A percentile compares a stretch with the other conserved stretches of the same genome.
Conservation (phyloP, 306 rosid species). For the Cicer arietinum region DNA sequence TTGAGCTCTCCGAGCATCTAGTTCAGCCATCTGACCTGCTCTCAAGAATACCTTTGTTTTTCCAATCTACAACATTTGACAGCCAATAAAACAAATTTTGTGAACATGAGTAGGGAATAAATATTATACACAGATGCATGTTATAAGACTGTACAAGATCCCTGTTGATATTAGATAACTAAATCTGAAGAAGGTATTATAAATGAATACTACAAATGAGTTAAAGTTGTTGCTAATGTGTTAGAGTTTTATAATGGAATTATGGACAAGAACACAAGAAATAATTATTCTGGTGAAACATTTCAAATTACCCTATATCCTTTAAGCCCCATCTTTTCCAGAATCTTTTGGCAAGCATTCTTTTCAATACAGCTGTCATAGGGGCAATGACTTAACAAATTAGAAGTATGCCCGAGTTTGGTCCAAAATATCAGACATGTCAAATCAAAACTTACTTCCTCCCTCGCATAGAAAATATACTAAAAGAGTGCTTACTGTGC, state of each 20-base stretch:
- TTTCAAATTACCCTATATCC: conserved; percentile 84
- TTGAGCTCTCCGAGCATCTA: conserved; percentile 87
- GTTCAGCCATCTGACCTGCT: conserved; percentile 99
- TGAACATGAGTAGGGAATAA: conserved; percentile 36
- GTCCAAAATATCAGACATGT: conserved; percentile 35
- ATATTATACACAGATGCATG: conserved; percentile 35
- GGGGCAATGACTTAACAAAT: conserved; percentile 45
- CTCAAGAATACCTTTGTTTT: conserved; percentile 93
- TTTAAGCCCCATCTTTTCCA: conserved; percentile 86
- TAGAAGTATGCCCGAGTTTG: conserved; percentile 41
- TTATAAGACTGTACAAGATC: conserved; percentile 22
- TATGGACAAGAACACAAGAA: conserved; percentile 29
- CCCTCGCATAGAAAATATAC: conserved; percentile 39
- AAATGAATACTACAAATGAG: conserved; percentile 39
- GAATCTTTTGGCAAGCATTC: conserved; percentile 72
- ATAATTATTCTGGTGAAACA: conserved; percentile 37
- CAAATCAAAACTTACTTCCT: conserved; percentile 28
- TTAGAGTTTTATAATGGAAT: not conserved
- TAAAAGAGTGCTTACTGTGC: conserved; percentile 70
- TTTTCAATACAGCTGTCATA: conserved; percentile 81
- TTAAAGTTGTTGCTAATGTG: conserved; percentile 31
- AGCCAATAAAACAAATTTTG: conserved; percentile 42
- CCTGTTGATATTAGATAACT: conserved; percentile 31
- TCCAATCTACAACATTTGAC: conserved; percentile 77
- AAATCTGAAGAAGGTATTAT: conserved; percentile 31